Evolutionary conservation across 1,284 basidiomycete genomes (phyloP).

Genomic region (Ustilago hordei): DNA sequence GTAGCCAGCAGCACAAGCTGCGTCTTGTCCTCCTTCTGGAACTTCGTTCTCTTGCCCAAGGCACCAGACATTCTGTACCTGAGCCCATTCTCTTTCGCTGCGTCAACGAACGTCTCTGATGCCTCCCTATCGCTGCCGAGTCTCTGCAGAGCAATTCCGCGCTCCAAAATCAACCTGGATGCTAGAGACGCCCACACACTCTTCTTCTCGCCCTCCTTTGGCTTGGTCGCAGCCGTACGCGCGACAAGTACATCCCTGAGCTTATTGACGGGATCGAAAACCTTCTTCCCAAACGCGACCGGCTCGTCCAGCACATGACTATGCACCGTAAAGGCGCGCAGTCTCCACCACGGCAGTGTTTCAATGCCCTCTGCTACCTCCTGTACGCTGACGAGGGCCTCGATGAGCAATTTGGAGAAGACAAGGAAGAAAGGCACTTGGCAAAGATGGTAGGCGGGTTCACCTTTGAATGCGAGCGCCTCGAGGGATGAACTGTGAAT

Average conservation of each 20-base stretch:
- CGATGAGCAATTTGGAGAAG: conserved; percentile 80
- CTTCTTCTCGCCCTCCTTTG: conserved; percentile 3
- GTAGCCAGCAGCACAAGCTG: conserved; percentile 95
- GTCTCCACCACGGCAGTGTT: conserved; percentile 76
- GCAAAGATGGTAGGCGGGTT: conserved; percentile 94
- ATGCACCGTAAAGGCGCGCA: conserved; percentile 81
- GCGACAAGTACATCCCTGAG: conserved; percentile 70
- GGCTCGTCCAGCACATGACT: conserved; percentile 88
- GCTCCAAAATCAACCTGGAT: conserved; percentile 81
- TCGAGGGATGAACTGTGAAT: conserved; percentile 78
- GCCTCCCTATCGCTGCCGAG: conserved; percentile 82
- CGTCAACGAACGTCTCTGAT: conserved; percentile 81
- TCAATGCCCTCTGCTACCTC: conserved; percentile 15
- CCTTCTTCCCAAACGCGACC: conserved; percentile 75
- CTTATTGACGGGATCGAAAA: conserved; percentile 73
- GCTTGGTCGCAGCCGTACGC: conserved; percentile 62
- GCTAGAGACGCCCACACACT: conserved; percentile 75
- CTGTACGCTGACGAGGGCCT: conserved; percentile 66
- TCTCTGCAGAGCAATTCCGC: conserved; percentile 82
- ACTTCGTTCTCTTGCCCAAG: conserved; percentile 93
- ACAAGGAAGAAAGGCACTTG: conserved; percentile 79
- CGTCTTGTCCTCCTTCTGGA: conserved; percentile 84
- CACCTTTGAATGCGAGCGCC: conserved; percentile 85
- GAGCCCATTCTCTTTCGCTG: conserved; percentile 81
- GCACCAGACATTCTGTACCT: conserved; percentile 93